Evolutionary conservation across 768 basidiomycete species (phyloP).

Genomic region (Serendipita sp.): DNA sequence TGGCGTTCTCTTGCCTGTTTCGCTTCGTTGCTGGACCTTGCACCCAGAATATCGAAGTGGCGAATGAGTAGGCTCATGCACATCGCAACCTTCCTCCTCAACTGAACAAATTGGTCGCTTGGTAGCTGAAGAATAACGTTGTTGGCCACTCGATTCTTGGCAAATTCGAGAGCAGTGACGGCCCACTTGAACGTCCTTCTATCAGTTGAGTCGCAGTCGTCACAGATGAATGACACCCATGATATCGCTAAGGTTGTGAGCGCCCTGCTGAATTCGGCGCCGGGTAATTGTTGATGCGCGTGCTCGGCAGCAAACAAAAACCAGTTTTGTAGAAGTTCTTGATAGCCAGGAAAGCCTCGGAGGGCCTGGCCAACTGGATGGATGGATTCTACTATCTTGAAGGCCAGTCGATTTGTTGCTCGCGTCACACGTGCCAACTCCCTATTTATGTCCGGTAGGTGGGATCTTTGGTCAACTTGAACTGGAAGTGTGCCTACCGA

Average conservation of each 20-base stretch:
- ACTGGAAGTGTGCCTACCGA: constrained; percentile 29
- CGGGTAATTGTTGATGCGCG: constrained; percentile 60
- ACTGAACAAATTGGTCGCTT: constrained; percentile 73
- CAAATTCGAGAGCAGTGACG: constrained; percentile 86
- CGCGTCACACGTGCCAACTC: constrained; percentile 84
- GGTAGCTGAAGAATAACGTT: constrained; percentile 81
- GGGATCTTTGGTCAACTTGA: constrained; percentile 70
- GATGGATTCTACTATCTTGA: constrained; percentile 84
- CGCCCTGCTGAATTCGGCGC: constrained; percentile 63
- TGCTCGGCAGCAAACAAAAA: constrained; percentile 93
- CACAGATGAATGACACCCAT: constrained; percentile 97
- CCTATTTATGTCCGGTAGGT: constrained; percentile 74
- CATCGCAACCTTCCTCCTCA: constrained; percentile 80
- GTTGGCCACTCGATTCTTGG: constrained; percentile 70
- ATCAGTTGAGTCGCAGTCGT: constrained; percentile 92
- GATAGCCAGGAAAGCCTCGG: constrained; percentile 40
- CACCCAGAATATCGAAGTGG: constrained; percentile 96
- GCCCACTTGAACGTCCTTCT: constrained; percentile 97
- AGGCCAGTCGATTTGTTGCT: constrained; percentile 75
- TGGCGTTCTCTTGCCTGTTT: constrained; percentile 78
- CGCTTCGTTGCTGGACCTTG: constrained; percentile 73
- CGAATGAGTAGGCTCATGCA: constrained; percentile 95
- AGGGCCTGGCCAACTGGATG: constrained; percentile 65
- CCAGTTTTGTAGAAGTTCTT: constrained; percentile 87
- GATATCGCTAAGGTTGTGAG: constrained; percentile 84